Base-by-base conservation (phyloP, 768 basidiomycete genomes). In the Mycena galericulata region DNA sequence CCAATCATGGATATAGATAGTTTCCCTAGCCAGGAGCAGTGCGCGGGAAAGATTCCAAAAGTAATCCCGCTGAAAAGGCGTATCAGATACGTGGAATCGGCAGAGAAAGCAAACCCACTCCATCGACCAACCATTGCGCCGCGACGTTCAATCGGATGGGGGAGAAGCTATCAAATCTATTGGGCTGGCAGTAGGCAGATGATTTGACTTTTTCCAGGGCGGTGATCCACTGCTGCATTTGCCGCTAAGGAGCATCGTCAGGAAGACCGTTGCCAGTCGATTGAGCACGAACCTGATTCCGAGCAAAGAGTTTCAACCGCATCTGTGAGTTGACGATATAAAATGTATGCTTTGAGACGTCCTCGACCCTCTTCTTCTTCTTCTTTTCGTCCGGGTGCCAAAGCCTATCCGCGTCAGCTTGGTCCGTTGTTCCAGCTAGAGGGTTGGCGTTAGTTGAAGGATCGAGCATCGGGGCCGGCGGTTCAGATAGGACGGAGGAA, bases 41-140 rank as follows among this genome's bases (percentile, higher is more conserved):
- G 97, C 97, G 43, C 95, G 88, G 26, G 94, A 95, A 26, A 99
- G 82, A 75, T 97, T 97, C 98, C 97, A 99, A 80, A 96, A 97
- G 76, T 99, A 99, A 78, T 99, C 97, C 14, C 97, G 90, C 93
- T 97, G 67, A n/a, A 67, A 57, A 58, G 69, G 17, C 58, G 41
- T 26, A 58, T 60, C 51, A 71, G 58, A 56, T 22, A 50, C 22
- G 56, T n/a, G 22, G 40, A 18, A 47, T n/a, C 6, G 59, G 4
- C 55, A 65, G 4, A 11, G 65, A 43, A 69, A 27, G 7, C 41
- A 14, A 11, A 84, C 93, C 76, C 69, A 97, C 95, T 20, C 97
- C 97, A 79, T 99, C 97, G 20, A 99, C 96, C 3, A 99, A 89
- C 97, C 97, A 99, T 74, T 99, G 97, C 6, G 97, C 94, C 27